Base-by-base conservation (phyloP, 306 rosid species). In the Dryas octopetala region DNA sequence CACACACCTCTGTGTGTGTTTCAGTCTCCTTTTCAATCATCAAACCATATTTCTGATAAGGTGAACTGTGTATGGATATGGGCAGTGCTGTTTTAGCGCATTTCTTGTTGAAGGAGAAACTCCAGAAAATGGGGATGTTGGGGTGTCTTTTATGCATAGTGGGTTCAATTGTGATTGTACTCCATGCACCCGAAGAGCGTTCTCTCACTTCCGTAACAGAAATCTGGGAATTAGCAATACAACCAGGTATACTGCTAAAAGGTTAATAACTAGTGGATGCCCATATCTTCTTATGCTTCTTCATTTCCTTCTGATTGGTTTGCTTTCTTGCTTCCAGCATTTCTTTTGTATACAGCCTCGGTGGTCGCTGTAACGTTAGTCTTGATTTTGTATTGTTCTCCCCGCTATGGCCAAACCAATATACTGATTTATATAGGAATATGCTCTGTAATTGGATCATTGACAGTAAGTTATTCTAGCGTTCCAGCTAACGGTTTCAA, bases 101-200 rank as follows among this genome's bases (percentile, higher is more conserved):
- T 88, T 87, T 90, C 82, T 64, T 92, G 83, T 83, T 92, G 79
- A 88, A 84, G 71, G 97, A 92, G 85, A 88, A 83, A 81, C 89
- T 92, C 76, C 91, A 80, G 88, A 92, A 83, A 84, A 87, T 90
- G 94, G 97, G 96, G 76, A 83, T 92, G 79, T 80, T 92, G 59
- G 97, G 97, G 66, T 92, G 97, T 83, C 83, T 92, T 84, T 65
- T 92, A n/a, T 92, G 97, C 76, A 84, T 92, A 0, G 89, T 88
- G 19, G 97, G 97, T 49, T 90, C 97, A 16, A 87, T 84, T 11
- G 74, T 85, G 73, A 88, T 92, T 64, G 97, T 92, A 23, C 92
- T 92, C 65, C 97, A 92, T 81, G 85, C 97, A 2, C 97, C 97
- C 16, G 75, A 81, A 64, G 97, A 92, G 57, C 76, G 17, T 53